Percentiles rank a stretch among this genome's conserved stretches.
Conservation (phyloP, 441 rosid species). For the Adansonia rubrostipa region DNA sequence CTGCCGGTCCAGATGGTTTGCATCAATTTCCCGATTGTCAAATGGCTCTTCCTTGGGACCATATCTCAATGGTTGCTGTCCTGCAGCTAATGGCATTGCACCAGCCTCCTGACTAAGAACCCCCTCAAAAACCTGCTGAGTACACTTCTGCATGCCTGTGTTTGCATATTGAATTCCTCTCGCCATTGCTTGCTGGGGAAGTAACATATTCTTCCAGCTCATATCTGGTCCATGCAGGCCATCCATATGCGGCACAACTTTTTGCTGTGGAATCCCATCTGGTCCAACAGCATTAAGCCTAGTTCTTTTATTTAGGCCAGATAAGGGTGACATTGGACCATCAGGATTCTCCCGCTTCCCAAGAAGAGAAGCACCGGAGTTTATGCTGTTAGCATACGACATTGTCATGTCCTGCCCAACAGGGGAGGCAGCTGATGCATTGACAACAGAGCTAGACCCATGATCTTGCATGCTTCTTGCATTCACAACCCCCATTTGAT, state of each 20-base stretch:
- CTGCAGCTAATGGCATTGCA: constrained; percentile 59
- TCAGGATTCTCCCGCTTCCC: constrained; percentile 82
- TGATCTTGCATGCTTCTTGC: constrained; percentile 69
- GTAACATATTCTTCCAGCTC: constrained; percentile 66
- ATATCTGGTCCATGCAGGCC: constrained; percentile 65
- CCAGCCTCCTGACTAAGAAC: constrained; percentile 68
- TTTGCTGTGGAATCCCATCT: constrained; percentile 74
- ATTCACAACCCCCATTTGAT: constrained; percentile 53
- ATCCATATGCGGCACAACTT: constrained; percentile 60
- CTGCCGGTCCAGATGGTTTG: constrained; percentile 60
- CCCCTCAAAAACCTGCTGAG: constrained; percentile 74
- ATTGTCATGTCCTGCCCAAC: constrained; percentile 73
- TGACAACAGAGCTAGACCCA: constrained; percentile 50
- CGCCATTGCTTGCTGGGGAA: constrained; percentile 61
- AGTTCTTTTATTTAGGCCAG: constrained; percentile 67
- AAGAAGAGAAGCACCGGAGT: constrained; percentile 53
- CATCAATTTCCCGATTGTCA: constrained; percentile 65
- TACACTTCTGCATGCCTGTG: constrained; percentile 64
- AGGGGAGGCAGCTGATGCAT: constrained; percentile 59
- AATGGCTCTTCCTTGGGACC: constrained; percentile 78
- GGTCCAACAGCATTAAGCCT: constrained; percentile 53
- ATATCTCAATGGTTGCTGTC: constrained; percentile 61
- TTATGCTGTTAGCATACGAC: constrained; percentile 61
- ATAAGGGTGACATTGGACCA: constrained; percentile 64
- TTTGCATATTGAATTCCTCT: constrained; percentile 70